Evolutionary conservation across 75 land plant genomes (phyloP).

Genomic region (Gnetum montanum): DNA sequence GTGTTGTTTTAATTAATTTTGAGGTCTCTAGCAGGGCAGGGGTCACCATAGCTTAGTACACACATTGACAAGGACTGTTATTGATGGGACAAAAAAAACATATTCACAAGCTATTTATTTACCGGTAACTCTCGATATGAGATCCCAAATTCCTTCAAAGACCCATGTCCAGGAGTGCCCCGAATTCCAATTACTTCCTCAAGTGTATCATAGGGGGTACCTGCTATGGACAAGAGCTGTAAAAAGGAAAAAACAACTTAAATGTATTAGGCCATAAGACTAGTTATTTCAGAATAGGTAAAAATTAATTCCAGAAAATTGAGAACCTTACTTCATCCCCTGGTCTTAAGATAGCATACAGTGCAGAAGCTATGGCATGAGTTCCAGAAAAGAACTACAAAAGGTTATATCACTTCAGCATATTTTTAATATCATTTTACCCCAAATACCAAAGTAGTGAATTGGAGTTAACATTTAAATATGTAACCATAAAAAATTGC

Average conservation of each 20-base stretch:
- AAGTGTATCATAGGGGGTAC: slow-evolving; percentile 91
- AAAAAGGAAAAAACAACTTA: slow-evolving; percentile 13
- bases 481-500: too few species aligned
- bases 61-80: too few species aligned
- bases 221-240: slow-evolving; percentile 94
- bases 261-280: background rate
- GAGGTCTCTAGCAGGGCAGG: too few species aligned
- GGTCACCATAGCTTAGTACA: too few species aligned
- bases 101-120: background rate
- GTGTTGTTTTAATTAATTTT: too few species aligned
- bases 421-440: background rate
- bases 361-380: slow-evolving; percentile 92
- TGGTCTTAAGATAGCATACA: slow-evolving; percentile 80
- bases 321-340: slow-evolving; percentile 78
- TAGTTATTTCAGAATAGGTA: too few species aligned
- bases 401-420: background rate
- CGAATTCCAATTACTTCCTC: slow-evolving; percentile 96
- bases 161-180: slow-evolving; percentile 59
- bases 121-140: slow-evolving; percentile 83
- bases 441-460: too few species aligned
- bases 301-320: too few species aligned
- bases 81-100: background rate
- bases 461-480: too few species aligned
- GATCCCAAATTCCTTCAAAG: slow-evolving; percentile 81
- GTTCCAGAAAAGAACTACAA: slow-evolving; percentile 93